A percentile compares a stretch with the other conserved stretches of the same genome.
Conservation (phyloP, 1,139 yeast genomes). For the Suhomyces yuchorum region DNA sequence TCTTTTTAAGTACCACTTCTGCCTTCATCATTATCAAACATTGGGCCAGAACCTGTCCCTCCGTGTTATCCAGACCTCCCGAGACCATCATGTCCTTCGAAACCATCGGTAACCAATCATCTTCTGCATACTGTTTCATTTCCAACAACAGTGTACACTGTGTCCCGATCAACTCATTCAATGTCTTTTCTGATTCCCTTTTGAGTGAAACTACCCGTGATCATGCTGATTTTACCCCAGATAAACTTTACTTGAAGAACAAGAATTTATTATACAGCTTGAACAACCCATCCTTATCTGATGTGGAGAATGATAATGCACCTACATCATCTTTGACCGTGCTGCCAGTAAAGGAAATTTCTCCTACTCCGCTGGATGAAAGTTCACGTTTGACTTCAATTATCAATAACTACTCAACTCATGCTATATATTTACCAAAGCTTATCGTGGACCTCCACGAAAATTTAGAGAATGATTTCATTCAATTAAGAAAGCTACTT, state of each 20-base stretch:
- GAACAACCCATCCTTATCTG: constrained; percentile 48
- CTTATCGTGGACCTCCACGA: constrained; percentile 36
- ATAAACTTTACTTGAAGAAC: constrained; percentile 35
- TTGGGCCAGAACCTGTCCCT: not conserved
- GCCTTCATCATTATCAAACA: not conserved
- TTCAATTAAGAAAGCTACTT: constrained; percentile 37
- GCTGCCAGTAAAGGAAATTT: not conserved
- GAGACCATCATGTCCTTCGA: constrained; percentile 7
- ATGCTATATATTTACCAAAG: constrained; percentile 45
- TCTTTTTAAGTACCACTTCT: not conserved
- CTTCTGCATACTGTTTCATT: constrained; percentile 45
- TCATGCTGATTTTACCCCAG: constrained; percentile 23
- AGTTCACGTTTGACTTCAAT: constrained; percentile 19
- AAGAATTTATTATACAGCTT: constrained; percentile 44
- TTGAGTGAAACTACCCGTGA: constrained; percentile 15
- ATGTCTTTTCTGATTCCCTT: constrained; percentile 15
- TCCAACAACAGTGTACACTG: constrained; percentile 42
- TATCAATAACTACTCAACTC: constrained; percentile 33
- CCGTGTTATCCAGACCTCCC: not conserved
- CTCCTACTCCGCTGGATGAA: not conserved
- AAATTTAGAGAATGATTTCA: constrained; percentile 32
- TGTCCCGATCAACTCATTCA: constrained; percentile 36
- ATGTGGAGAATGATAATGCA: constrained; percentile 37
- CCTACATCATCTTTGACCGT: constrained; percentile 4
- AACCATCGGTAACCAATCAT: constrained; percentile 9